Conservation (phyloP, 345 rosid genomes). For the Ricinus communis region DNA sequence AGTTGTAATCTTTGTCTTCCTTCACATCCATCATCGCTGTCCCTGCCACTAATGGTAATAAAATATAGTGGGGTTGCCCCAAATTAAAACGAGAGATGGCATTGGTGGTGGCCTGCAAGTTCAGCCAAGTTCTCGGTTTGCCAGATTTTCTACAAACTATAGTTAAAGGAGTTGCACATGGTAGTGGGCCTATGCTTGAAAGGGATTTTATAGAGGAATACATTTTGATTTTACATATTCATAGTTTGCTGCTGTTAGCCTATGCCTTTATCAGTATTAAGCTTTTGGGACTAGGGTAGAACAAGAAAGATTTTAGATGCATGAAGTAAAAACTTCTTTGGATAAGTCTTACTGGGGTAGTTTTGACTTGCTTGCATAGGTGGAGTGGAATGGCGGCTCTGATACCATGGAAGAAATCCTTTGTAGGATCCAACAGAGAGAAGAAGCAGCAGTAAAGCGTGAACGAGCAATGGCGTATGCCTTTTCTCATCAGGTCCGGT, state of each 20-base stretch:
- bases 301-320: too few species aligned
- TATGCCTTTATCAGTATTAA: too few species aligned
- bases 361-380: constrained; percentile 30
- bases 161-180: not conserved
- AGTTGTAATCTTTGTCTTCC: not conserved
- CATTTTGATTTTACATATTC: not conserved
- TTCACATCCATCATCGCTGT: too few species aligned
- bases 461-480: constrained; percentile 93
- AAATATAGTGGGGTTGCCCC: not conserved
- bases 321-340: too few species aligned
- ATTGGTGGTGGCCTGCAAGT: not conserved
- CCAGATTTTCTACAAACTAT: not conserved
- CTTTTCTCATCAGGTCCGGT: constrained; percentile 78
- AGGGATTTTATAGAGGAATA: not conserved
- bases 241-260: too few species aligned
- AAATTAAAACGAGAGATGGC: not conserved
- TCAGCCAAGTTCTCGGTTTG: not conserved
- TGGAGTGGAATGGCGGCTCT: constrained; percentile 75
- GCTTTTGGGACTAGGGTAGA: not conserved
- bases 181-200: not conserved
- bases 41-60: not conserved
- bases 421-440: constrained; percentile 69
- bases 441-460: constrained; percentile 77
- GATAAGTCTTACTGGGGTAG: too few species aligned
- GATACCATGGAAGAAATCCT: constrained; percentile 87